A percentile compares a stretch with the other conserved stretches of the same genome.
These are phyloP conservation scores for Lentinula sp. DNA, from an alignment of 768 basidiomycete species.

Conservation along the genomic window DNA sequence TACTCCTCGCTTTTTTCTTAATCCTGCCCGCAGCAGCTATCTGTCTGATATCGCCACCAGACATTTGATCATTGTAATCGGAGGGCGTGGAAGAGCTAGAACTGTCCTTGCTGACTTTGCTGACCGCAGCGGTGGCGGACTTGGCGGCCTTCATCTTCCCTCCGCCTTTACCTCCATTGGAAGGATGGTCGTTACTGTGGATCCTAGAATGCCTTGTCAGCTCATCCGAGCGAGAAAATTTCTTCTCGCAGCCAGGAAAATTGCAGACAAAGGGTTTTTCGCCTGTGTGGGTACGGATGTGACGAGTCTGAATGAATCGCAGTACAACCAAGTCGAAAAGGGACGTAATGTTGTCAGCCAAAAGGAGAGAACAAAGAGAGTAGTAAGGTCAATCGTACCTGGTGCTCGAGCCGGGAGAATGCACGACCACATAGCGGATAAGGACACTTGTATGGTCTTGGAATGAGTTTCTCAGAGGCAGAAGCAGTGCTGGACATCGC, in stretches of 20 bases:
- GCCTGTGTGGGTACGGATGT: slow-evolving; percentile 97
- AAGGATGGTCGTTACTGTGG: slow-evolving; percentile 59
- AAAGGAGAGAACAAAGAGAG: slow-evolving; percentile 5
- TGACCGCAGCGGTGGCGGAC: slow-evolving; percentile 10
- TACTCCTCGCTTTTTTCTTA: slow-evolving; percentile 76
- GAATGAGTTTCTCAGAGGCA: background rate
- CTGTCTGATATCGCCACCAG: background rate
- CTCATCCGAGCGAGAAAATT: slow-evolving; percentile 97
- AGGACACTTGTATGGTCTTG: slow-evolving; percentile 95
- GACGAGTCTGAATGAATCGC: slow-evolving; percentile 65
- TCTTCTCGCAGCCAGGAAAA: slow-evolving; percentile 93
- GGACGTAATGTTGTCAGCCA: background rate
- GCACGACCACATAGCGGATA: slow-evolving; percentile 88
- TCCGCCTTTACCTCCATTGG: background rate
- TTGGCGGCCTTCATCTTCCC: slow-evolving; percentile 22
- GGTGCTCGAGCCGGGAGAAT: slow-evolving; percentile 94
- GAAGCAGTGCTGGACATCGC: background rate
- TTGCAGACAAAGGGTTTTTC: slow-evolving; percentile 96
- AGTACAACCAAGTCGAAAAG: slow-evolving; percentile 8
- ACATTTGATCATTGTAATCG: slow-evolving; percentile 4
- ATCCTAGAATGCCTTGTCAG: slow-evolving; percentile 94
- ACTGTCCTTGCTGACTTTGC: slow-evolving; percentile 4
- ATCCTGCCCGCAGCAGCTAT: slow-evolving; percentile 19
- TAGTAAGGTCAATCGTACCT: slow-evolving; percentile 41
- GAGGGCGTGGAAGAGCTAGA: background rate